phyloP scores from a whole-genome alignment of 2,329 filamentous ascomycete species.

The Fusarium ambrosium region DNA sequence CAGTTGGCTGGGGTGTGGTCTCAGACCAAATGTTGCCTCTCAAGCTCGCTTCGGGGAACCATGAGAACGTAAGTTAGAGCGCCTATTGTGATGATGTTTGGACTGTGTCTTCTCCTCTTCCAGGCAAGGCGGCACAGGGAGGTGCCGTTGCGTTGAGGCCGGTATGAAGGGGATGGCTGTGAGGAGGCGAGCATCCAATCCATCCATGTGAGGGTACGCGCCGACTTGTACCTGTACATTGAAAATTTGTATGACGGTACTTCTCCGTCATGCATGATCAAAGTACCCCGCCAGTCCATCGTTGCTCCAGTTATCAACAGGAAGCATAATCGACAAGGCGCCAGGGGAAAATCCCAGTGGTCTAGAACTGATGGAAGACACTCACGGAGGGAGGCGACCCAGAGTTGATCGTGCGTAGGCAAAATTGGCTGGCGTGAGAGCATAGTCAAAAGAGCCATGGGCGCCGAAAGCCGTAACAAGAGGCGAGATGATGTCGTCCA shows the following conservation, averaged over 20 bases:
- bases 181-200: slow-evolving; percentile 27
- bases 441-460: not conserved
- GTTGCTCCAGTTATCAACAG: slow-evolving; percentile 35
- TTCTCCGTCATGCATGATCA: slow-evolving; percentile 50
- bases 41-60: slow-evolving; percentile 10
- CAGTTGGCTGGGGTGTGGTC: slow-evolving; percentile 21
- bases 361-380: slow-evolving; percentile 42
- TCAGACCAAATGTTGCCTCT: slow-evolving; percentile 11
- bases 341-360: slow-evolving; percentile 27
- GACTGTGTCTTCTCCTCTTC: slow-evolving; percentile 18
- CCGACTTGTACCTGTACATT: slow-evolving; percentile 49
- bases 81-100: slow-evolving; percentile 19
- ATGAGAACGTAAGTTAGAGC: slow-evolving; percentile 11
- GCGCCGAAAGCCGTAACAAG: slow-evolving; percentile 6
- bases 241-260: slow-evolving; percentile 54
- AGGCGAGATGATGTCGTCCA: slow-evolving; percentile 18
- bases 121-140: slow-evolving; percentile 19
- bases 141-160: slow-evolving; percentile 2
- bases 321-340: slow-evolving; percentile 30
- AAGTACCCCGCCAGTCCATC: slow-evolving; percentile 50
- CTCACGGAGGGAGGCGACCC: slow-evolving; percentile 21
- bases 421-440: slow-evolving; percentile 1
- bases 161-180: slow-evolving; percentile 23
- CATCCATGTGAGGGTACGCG: slow-evolving; percentile 44
- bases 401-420: slow-evolving; percentile 26